Conservation (phyloP, 345 rosid species). For the Linum usitatissimum region DNA sequence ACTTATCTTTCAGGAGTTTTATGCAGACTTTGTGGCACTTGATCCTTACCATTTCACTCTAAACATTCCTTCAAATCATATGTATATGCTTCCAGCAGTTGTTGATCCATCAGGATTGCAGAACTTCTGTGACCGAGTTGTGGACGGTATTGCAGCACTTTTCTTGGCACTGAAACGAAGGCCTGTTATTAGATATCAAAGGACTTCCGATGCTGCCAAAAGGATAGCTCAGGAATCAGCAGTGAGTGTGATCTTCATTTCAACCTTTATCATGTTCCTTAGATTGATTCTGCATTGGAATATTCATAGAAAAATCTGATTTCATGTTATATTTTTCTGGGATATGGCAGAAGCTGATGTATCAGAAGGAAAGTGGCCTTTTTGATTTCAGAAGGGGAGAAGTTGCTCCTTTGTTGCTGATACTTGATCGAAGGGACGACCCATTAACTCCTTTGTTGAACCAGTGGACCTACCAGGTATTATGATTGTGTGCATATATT, state of each 20-base stretch:
- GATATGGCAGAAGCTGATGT: conserved; percentile 77
- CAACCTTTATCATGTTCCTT: neutral
- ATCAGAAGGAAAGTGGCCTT: conserved; percentile 94
- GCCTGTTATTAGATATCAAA: conserved; percentile 86
- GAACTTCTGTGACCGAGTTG: conserved; percentile 67
- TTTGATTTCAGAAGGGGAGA: conserved; percentile 94
- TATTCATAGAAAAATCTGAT: neutral
- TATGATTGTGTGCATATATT: conserved; percentile 13
- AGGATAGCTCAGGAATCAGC: conserved; percentile 93
- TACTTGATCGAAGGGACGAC: conserved; percentile 93
- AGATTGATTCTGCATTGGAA: neutral
- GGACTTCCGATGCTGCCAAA: conserved; percentile 92
- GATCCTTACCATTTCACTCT: conserved; percentile 87
- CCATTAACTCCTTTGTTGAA: conserved; percentile 90
- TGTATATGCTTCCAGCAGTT: conserved; percentile 94
- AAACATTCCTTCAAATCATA: conserved; percentile 66
- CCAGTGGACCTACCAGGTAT: conserved; percentile 98
- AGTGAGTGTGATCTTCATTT: conserved; percentile 33
- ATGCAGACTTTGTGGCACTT: conserved; percentile 82
- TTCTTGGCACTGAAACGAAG: conserved; percentile 84
- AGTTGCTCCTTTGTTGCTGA: conserved; percentile 67
- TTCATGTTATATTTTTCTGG: conserved; percentile 10
- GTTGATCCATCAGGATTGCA: conserved; percentile 88
- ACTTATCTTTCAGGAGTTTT: conserved; percentile 68
- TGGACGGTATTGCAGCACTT: conserved; percentile 78